These are phyloP conservation scores for Periconia macrospinosa DNA, from an alignment of 2,329 filamentous ascomycete genomes.

Conservation along the genomic window DNA sequence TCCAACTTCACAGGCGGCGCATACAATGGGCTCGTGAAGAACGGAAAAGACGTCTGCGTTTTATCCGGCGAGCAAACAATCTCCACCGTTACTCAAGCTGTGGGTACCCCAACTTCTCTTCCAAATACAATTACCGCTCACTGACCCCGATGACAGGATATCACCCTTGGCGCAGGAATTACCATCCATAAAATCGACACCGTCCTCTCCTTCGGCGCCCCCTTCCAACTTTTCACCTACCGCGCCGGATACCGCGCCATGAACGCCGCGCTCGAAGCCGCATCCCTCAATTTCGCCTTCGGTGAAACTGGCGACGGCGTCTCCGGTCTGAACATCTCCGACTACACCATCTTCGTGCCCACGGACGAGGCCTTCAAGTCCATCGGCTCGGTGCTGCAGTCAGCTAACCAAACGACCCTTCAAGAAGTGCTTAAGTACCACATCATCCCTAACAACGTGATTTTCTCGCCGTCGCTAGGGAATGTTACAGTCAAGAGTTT, in stretches of 20 bases:
- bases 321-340: conserved; percentile 45
- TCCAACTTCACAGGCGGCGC: conserved; percentile 64
- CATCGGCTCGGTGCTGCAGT: conserved; percentile 56
- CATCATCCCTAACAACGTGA: conserved; percentile 58
- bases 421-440: conserved; percentile 64
- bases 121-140: background rate
- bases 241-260: conserved; percentile 27
- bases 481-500: conserved; percentile 45
- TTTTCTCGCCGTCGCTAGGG: conserved; percentile 53
- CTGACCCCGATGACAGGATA: conserved; percentile 30
- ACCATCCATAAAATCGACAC: conserved; percentile 50
- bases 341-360: conserved; percentile 68
- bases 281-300: conserved; percentile 23
- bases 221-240: conserved; percentile 34
- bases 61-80: conserved; percentile 56
- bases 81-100: conserved; percentile 52
- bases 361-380: conserved; percentile 61
- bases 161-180: conserved; percentile 49
- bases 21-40: conserved; percentile 51
- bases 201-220: conserved; percentile 43
- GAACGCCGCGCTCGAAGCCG: conserved; percentile 23
- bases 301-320: conserved; percentile 37
- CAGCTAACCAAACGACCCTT: conserved; percentile 53
- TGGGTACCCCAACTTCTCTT: conserved; percentile 34
- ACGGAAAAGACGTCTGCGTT: conserved; percentile 51